Evolutionary conservation across 495 filamentous ascomycete species (phyloP), one percentile per base, ranked within the genome.

Genomic region (Hyaloscypha bicolor): DNA sequence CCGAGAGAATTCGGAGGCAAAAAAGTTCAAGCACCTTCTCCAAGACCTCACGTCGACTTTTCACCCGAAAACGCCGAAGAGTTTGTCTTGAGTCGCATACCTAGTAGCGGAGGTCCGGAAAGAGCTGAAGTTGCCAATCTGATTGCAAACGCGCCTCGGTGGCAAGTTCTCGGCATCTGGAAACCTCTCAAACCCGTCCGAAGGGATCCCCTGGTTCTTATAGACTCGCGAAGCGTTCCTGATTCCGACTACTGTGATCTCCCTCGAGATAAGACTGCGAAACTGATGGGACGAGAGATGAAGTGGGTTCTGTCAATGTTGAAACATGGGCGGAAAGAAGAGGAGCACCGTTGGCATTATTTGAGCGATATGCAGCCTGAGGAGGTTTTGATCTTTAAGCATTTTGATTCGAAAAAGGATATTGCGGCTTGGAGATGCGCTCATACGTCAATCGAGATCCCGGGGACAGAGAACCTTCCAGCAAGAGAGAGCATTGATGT

Each of bases 401-500:
- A 57, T 57, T 57, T 30, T 57, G 55, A 57, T 30, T 57, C 55
- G 31, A 57, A 57, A 31, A 25, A 9, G 12, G 55, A 57, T 57
- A 57, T 57, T 30, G n/a, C 25, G 25, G 55, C 55, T 30, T 57
- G 55, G 55, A 57, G 55, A 21, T 57, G 55, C 25, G 55, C 22
- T 57, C 55, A 57, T 30, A 57, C 55, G 1, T 57, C 55, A 21
- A 31, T 57, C 22, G 55, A 14, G 5, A 57, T 57, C 31, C 55
- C 55, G 4, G 55, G 55, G 25, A 57, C 55, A 29, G 55, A 57
- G 4, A 30, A 57, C 25, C 55, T 57, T 57, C 55, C 55, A 1
- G n/a, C 31, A 30, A 57, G 55, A 57, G n/a, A 30, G 55, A 57
- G 55, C 31, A 25, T 57, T 57, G 55, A 57, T 11, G 55, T 57